These are phyloP conservation scores for Pholiota microspora DNA, from an alignment of 768 basidiomycete species.

Conservation along the genomic window DNA sequence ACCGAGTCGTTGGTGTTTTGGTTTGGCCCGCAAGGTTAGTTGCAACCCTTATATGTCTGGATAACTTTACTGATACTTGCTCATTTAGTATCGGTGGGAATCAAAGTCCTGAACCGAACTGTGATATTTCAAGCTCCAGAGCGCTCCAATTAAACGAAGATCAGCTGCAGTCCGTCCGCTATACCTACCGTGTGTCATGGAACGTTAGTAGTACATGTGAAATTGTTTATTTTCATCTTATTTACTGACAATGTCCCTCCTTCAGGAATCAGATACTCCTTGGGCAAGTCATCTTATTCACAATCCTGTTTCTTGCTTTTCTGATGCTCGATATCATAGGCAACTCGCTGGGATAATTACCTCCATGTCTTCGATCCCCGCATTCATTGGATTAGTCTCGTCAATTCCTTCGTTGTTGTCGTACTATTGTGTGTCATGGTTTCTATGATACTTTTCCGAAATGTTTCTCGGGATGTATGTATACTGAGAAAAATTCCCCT, in stretches of 20 bases:
- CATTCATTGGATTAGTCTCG: constrained; percentile 95
- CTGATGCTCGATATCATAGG: constrained; percentile 43
- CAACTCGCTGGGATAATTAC: constrained; percentile 96
- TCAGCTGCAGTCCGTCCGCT: constrained; percentile 62
- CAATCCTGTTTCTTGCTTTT: background rate
- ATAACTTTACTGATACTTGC: background rate
- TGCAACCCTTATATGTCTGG: background rate
- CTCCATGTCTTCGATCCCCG: constrained; percentile 90
- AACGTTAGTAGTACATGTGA: constrained; percentile 46
- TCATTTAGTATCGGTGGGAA: constrained; percentile 57
- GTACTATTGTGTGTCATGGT: constrained; percentile 93
- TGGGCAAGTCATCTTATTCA: constrained; percentile 50
- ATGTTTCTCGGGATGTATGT: constrained; percentile 83
- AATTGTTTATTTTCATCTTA: background rate
- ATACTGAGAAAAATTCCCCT: background rate
- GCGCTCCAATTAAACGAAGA: constrained; percentile 65
- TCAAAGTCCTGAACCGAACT: constrained; percentile 51
- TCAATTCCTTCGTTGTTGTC: constrained; percentile 91
- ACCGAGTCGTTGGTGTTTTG: constrained; percentile 88
- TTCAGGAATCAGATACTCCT: constrained; percentile 78
- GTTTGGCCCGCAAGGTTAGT: constrained; percentile 64
- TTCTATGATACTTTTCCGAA: constrained; percentile 83
- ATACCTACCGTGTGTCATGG: constrained; percentile 89
- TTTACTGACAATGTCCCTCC: constrained; percentile 2
- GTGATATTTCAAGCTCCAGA: constrained; percentile 38